A percentile compares a stretch with the other conserved stretches of the same genome.
Conservation (phyloP, 2,329 filamentous ascomycete genomes). For the Penicillium sp. region DNA sequence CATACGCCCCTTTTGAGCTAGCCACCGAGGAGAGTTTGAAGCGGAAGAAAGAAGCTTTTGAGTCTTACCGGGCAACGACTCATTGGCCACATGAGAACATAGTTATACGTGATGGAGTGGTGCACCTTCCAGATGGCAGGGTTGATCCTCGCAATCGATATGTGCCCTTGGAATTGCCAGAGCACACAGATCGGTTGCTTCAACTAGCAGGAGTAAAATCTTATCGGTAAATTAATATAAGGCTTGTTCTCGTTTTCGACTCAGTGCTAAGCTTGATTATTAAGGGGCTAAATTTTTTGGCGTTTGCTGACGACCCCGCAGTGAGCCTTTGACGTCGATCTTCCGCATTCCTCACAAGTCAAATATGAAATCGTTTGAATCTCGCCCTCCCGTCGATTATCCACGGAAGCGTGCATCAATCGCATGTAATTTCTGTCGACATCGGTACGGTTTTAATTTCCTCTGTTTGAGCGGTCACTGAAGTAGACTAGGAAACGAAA, state of each 20-base stretch:
- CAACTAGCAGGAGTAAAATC: slow-evolving; percentile 2
- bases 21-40: neutral
- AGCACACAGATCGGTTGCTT: neutral
- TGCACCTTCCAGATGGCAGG: neutral
- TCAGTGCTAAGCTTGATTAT: neutral
- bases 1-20: slow-evolving; percentile 11
- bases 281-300: neutral
- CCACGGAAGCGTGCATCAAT: slow-evolving; percentile 15
- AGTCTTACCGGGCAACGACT: neutral
- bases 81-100: slow-evolving; percentile 7
- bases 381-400: slow-evolving; percentile 8
- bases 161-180: slow-evolving; percentile 2
- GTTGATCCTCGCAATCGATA: slow-evolving; percentile 5
- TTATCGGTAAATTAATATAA: neutral
- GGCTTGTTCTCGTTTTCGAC: neutral
- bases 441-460: slow-evolving; percentile 7
- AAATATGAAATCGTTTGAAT: slow-evolving; percentile 7
- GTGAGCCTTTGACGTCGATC: slow-evolving; percentile 1
- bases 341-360: slow-evolving; percentile 1
- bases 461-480: neutral
- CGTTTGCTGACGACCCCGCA: slow-evolving; percentile 7
- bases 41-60: slow-evolving; percentile 11
- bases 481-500: slow-evolving; percentile 12
- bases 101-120: neutral
- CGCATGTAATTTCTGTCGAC: slow-evolving; percentile 16